These are phyloP conservation scores for Pugionium cornutum DNA, from an alignment of 345 rosid genomes.

Conservation along the genomic window DNA sequence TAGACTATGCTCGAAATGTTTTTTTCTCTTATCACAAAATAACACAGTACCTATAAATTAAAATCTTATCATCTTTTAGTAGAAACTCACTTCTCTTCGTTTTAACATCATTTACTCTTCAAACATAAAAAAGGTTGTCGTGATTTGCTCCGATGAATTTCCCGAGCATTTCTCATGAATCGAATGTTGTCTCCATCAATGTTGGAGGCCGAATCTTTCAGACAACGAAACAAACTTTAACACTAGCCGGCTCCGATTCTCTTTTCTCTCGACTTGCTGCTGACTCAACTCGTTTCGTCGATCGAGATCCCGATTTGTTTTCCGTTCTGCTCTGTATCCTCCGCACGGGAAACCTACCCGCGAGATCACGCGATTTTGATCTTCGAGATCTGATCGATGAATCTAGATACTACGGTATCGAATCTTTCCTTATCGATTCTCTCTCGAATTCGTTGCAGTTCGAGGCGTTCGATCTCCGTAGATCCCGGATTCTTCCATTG, in stretches of 20 bases:
- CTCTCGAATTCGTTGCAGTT: slow-evolving; percentile 66
- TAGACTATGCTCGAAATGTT: too few species aligned
- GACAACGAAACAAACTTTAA: slow-evolving; percentile 72
- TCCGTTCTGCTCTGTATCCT: slow-evolving; percentile 72
- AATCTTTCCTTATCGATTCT: slow-evolving; percentile 56
- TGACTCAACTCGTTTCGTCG: slow-evolving; percentile 60
- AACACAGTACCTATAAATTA: too few species aligned
- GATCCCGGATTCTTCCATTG: slow-evolving; percentile 49
- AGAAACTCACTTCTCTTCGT: too few species aligned
- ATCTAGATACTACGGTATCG: slow-evolving; percentile 69
- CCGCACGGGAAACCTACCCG: slow-evolving; percentile 76
- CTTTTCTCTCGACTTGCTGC: slow-evolving; percentile 52
- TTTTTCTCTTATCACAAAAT: too few species aligned
- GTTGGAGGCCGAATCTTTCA: slow-evolving; percentile 82
- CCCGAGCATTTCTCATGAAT: slow-evolving; percentile 21
- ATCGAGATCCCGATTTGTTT: slow-evolving; percentile 86
- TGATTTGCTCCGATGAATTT: slow-evolving; percentile 29
- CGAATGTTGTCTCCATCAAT: slow-evolving; percentile 55
- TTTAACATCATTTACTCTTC: neutral
- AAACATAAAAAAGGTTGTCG: neutral
- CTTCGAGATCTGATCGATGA: slow-evolving; percentile 76
- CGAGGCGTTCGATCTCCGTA: slow-evolving; percentile 74
- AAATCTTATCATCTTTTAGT: too few species aligned
- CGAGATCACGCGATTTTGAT: slow-evolving; percentile 63
- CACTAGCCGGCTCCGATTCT: slow-evolving; percentile 65